phyloP scores from a whole-genome alignment of 176 grass and related monocot genomes.

The Zoysia pacifica region DNA sequence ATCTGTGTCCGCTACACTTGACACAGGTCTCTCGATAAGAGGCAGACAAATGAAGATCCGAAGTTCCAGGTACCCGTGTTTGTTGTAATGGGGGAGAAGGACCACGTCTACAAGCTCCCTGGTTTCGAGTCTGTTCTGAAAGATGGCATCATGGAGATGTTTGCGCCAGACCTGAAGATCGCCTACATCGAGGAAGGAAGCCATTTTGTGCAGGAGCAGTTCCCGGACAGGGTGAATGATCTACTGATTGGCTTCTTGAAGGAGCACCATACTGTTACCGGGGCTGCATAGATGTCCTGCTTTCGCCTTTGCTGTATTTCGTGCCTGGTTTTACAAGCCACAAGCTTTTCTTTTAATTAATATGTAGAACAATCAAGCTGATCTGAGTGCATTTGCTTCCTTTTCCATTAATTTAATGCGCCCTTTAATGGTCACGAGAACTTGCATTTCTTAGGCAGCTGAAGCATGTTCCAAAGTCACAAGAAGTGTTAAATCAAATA shows the following conservation, averaged over 20 bases:
- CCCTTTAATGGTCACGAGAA: no score
- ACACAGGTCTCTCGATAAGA: conserved; percentile 31
- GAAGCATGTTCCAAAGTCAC: no score
- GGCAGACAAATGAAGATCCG: conserved; percentile 15
- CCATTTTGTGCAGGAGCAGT: conserved; percentile 82
- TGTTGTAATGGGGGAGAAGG: conserved; percentile 68
- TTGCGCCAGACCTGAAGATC: conserved; percentile 64
- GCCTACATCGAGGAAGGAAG: conserved; percentile 61
- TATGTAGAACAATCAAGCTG: no score
- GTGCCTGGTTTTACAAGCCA: neutral
- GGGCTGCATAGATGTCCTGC: neutral
- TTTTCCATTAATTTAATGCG: neutral
- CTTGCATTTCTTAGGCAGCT: no score
- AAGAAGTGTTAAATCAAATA: no score
- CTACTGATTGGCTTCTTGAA: conserved; percentile 59
- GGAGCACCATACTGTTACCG: conserved; percentile 37
- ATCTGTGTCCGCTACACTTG: neutral
- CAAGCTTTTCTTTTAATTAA: neutral
- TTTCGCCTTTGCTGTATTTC: neutral
- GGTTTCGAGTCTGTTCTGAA: conserved; percentile 37
- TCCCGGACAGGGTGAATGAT: conserved; percentile 61
- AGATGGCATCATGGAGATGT: conserved; percentile 47
- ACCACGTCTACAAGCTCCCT: conserved; percentile 64
- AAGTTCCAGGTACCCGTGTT: conserved; percentile 66
- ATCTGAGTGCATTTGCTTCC: neutral